Evolutionary conservation across 1,284 basidiomycete species (phyloP), one percentile per base, ranked within the genome.

Genomic region (Agroathelia rolfsii): DNA sequence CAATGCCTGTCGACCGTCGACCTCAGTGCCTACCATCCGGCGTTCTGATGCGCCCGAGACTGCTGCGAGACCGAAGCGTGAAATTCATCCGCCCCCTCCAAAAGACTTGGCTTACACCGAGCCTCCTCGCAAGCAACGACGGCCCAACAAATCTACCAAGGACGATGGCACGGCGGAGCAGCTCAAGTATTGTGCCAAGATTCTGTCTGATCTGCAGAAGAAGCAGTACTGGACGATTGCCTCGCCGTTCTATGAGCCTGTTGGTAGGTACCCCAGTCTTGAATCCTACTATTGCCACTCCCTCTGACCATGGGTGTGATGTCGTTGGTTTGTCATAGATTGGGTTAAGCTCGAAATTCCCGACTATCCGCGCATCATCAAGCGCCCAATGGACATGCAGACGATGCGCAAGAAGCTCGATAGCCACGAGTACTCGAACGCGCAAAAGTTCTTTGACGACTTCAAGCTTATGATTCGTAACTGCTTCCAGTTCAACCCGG

Each of bases 401-500:
- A 88, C 85, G 5, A 90, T 96, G 66, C 75, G 76, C 46, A 72
- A 64, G 53, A 93, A 90, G 56, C 67, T 98, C 29, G 80, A 87
- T 28, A 64, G 66, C 20, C 65, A 72, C 39, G 73, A 80, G 41
- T 98, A 97, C 53, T 49, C 72, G 3, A 78, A 70, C 17, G 77
- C 84, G 1, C 64, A 73, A 22, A 80, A 81, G 49, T 92, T 97
- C 52, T 76, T 81, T 41, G 76, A 82, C 12, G 95, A 98, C 59
- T 87, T 97, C 63, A 84, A 85, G 54, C 67, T 94, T 41, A 88
- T 98, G 77, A 82, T 96, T 49, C 70, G 76, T 38, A 99, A 99
- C 55, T 97, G 93, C 52, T 82, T 83, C 52, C 64, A 70, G 1
- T 99, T 94, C 68, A 98, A 99, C 48, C 89, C 90, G 5, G 67